Conservation (phyloP, 169 alveolate species). For the Plasmodium cynomolgi region DNA sequence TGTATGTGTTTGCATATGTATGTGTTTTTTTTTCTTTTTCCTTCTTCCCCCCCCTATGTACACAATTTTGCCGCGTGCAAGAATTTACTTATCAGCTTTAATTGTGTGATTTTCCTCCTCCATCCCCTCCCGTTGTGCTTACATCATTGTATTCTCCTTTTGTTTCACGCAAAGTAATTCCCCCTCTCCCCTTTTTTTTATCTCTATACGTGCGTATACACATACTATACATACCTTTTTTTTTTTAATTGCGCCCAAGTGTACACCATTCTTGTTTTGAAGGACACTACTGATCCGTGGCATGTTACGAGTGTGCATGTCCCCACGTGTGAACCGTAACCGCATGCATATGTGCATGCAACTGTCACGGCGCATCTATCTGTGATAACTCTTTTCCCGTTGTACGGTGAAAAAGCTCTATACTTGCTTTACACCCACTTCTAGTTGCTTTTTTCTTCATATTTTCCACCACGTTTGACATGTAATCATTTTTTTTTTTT, state of each 20-base stretch:
- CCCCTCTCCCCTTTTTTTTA: not conserved
- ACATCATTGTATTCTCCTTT: not conserved
- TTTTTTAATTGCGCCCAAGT: not conserved
- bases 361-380: not conserved
- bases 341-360: not conserved
- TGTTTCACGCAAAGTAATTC: not conserved
- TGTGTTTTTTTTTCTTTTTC: not conserved
- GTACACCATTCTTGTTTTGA: not conserved
- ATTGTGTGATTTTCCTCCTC: not conserved
- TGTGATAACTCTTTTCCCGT: not conserved
- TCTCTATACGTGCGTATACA: not conserved
- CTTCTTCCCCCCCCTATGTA: not conserved
- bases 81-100: not conserved
- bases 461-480: not conserved
- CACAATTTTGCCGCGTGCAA: not conserved
- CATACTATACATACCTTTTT: too few species aligned
- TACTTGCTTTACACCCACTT: not conserved
- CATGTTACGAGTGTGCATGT: not conserved
- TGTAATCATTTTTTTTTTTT: not conserved
- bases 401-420: not conserved
- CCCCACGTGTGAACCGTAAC: not conserved
- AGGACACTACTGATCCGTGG: not conserved
- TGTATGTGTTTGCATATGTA: not conserved
- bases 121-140: not conserved
- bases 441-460: not conserved